Conservation (phyloP, 495 filamentous ascomycete species). For the Letharia lupina region DNA sequence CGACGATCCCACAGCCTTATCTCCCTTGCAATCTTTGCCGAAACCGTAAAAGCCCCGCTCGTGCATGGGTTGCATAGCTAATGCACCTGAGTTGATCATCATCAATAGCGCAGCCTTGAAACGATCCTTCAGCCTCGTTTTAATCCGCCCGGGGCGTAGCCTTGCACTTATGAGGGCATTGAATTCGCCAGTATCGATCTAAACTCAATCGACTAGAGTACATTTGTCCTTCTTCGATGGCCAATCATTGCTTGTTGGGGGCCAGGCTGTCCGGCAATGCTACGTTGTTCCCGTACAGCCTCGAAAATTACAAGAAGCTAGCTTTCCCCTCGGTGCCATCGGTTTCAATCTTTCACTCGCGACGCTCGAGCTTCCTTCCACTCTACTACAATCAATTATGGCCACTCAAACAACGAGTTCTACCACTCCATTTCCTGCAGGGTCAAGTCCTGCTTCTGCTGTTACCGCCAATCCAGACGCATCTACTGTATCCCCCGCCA, state of each 20-base stretch:
- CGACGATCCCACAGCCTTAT: slow-evolving; percentile 8
- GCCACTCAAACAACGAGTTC: not conserved
- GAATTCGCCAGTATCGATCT: not conserved
- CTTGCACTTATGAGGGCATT: not conserved
- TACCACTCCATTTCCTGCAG: not conserved
- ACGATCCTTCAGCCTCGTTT: not conserved
- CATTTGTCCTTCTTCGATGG: not conserved
- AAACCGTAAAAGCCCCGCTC: not conserved
- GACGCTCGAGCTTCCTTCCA: not conserved
- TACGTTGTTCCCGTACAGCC: not conserved
- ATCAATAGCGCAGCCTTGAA: not conserved
- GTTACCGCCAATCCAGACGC: too few relatives aligned
- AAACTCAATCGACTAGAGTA: not conserved
- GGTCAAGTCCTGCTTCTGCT: not conserved
- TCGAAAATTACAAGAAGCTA: not conserved
- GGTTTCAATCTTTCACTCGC: not conserved
- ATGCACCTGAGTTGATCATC: not conserved
- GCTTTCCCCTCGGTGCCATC: not conserved
- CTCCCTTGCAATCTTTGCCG: not conserved
- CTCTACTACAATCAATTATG: not conserved
- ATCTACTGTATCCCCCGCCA: too few relatives aligned
- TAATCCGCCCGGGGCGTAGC: not conserved
- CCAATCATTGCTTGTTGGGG: not conserved
- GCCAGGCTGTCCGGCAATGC: not conserved
- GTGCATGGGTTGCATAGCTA: not conserved